A percentile compares a stretch with the other conserved stretches of the same genome.
Conservation (phyloP, 2,329 filamentous ascomycete genomes). For the Penicillium hordei region DNA sequence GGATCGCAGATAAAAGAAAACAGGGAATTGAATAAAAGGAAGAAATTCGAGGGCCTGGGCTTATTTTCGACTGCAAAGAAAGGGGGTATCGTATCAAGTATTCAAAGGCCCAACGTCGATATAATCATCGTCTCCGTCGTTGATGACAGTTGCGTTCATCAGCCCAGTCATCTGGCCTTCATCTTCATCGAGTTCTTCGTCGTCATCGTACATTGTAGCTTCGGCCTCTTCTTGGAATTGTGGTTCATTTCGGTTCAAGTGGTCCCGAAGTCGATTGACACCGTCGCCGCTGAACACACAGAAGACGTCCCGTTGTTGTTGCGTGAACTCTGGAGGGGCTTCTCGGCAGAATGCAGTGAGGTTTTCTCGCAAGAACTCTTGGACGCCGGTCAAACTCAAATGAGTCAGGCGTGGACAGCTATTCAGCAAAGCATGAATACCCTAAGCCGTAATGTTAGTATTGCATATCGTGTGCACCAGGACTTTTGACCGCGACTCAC, state of each 20-base stretch:
- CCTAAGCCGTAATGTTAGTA: conserved; percentile 52
- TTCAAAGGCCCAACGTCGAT: conserved; percentile 38
- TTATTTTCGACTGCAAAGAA: conserved; percentile 19
- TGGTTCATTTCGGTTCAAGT: conserved; percentile 61
- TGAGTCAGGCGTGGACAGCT: conserved; percentile 91
- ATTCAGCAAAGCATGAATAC: conserved; percentile 85
- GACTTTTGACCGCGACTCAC: conserved; percentile 53
- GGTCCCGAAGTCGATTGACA: conserved; percentile 72
- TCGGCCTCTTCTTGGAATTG: conserved; percentile 35
- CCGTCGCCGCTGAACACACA: conserved; percentile 94
- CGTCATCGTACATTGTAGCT: conserved; percentile 47
- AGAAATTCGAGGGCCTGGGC: conserved; percentile 7
- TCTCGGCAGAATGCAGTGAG: conserved; percentile 82
- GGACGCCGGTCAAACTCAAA: conserved; percentile 88
- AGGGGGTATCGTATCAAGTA: conserved; percentile 39
- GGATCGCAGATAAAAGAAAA: conserved; percentile 9
- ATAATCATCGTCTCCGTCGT: conserved; percentile 45
- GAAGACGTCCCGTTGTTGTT: conserved; percentile 91
- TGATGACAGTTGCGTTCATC: conserved; percentile 44
- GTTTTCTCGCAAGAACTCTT: conserved; percentile 83
- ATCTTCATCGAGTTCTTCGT: conserved; percentile 46
- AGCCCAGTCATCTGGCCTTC: conserved; percentile 44
- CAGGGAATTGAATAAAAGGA: conserved; percentile 12
- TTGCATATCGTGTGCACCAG: not conserved
- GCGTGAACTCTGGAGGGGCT: conserved; percentile 87